A percentile compares a stretch with the other conserved stretches of the same genome.
These are phyloP conservation scores for Phalaenopsis hybrid DNA, from an alignment of 116 monocot genomes.

Conservation along the genomic window DNA sequence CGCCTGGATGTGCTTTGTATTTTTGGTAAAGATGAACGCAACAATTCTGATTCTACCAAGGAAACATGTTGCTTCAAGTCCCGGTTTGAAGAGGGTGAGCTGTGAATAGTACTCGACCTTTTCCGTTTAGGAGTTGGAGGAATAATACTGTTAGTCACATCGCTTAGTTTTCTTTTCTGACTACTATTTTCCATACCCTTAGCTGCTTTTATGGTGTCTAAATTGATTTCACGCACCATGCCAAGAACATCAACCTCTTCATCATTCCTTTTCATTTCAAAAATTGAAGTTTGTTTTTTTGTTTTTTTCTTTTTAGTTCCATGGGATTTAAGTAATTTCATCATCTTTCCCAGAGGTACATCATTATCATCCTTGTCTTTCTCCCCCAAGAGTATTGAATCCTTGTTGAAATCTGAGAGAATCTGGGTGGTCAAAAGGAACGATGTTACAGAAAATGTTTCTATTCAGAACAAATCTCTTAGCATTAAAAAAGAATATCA, in stretches of 20 bases:
- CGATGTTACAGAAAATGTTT: neutral
- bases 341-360: conserved; percentile 65
- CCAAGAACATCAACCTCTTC: conserved; percentile 82
- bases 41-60: conserved; percentile 26
- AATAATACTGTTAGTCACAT: conserved; percentile 3
- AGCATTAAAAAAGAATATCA: neutral
- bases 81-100: conserved; percentile 18
- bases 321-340: conserved; percentile 72
- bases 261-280: conserved; percentile 28
- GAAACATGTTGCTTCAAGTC: conserved; percentile 20
- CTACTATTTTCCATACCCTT: conserved; percentile 18
- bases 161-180: conserved; percentile 24
- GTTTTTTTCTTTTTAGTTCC: conserved; percentile 56
- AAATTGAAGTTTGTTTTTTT: conserved; percentile 23
- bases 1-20: conserved; percentile 25
- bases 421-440: conserved; percentile 28
- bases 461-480: neutral
- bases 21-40: conserved; percentile 21
- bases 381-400: conserved; percentile 32
- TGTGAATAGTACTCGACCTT: conserved; percentile 37
- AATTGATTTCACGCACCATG: conserved; percentile 84
- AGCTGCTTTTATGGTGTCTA: conserved; percentile 33
- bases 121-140: conserved; percentile 60
- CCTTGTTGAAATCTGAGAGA: conserved; percentile 23
- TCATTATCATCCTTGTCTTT: conserved; percentile 66